Base-by-base conservation (phyloP, 352 stramenopile genomes). In the Phytophthora foliorum region DNA sequence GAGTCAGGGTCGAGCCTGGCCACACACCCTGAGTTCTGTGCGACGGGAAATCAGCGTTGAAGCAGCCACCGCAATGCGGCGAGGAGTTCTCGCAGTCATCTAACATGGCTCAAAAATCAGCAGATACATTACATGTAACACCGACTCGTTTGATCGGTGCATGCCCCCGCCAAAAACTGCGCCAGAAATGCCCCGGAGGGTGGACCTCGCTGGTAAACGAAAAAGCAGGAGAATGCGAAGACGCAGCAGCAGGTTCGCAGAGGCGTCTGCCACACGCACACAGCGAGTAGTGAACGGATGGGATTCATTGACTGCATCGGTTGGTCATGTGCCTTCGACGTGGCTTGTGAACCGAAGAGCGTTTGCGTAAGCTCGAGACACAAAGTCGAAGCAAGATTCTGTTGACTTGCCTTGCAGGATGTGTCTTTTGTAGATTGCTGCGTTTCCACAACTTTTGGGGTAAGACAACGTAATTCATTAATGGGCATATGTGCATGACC, bases 11-110 rank as follows among this genome's bases (percentile, higher is more conserved):
- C 19, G 29, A 50, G 53, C 52, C 10, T 16, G 27, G 31, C 44
- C 45, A 44, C 34, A 68, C 25, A 63, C 56, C 52, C 63, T 71
- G 55, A 69, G 58, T 69, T 73, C 31, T 63, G 51, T 60, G 49
- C 63, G 54, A 59, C 63, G 45, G 66, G 32, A 53, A 64, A 70
- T 69, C 54, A 69, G 62, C 8, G 46, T 66, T 69, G 61, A 52
- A 69, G 62, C 50, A 41, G 27, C 25, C 29, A 16, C 19, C 55
- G 55, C 63, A 62, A 72, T 57, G 48, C 51, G 52, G 63, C 63
- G 55, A 67, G 16, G 25, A 57, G 31, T 36, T 16, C 25, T 52
- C 29, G 29, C 29, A 39, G 48, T 25, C 48, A 41, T 14, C 25
- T 41, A 16, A 14, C n/a, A 29, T 36, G 31, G 60, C 45, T 60